Evolutionary conservation across 371 early-diverging fungal species (phyloP), one percentile per base, ranked within the genome.

Genomic region (Smittium culicis): DNA sequence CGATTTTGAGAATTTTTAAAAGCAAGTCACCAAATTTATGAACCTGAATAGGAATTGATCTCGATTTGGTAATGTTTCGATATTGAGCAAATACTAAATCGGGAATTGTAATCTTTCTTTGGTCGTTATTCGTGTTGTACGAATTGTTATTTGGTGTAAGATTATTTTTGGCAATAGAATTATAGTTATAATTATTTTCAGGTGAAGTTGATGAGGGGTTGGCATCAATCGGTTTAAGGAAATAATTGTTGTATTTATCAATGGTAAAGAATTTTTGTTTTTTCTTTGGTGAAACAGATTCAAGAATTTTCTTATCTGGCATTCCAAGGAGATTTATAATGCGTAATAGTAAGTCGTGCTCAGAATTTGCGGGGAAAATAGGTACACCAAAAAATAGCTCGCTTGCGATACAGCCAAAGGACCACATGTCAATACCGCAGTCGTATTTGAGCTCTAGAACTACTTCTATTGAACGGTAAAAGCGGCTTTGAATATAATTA

Each of bases 401-500:
- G 11, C 89, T 94, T 8, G 98, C 82, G 57, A 99, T 98, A 75
- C 99, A 99, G 1, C 99, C 99, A 45, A 99, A 78, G 67, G 90
- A 89, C 99, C 99, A 99, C 86, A 99, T 94, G 79, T 99, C 99
- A 69, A 99, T 94, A 2, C 92, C 85, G 72, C 83, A 90, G 67
- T 83, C 86, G 74, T 99, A 99, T 2, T 83, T 79, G 73, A 88
- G 68, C 66, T 94, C 96, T 61, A 98, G 74, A 27, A 99, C 86
- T 32, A 99, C 95, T 74, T 98, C 98, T 14, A 98, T 98, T 16
- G 93, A 90, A 28, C 99, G 86, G 74, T 98, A 99, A 80, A 96
- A 99, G 61, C 99, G 87, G 70, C 88, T 86, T 79, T 98, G 99
- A 67, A 98, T 95, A 76, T 98, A 98, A 1, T 96, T 97, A 74